These are phyloP conservation scores for Clarireedia homoeocarpa DNA, from an alignment of 2,329 filamentous ascomycete genomes.

Conservation along the genomic window DNA sequence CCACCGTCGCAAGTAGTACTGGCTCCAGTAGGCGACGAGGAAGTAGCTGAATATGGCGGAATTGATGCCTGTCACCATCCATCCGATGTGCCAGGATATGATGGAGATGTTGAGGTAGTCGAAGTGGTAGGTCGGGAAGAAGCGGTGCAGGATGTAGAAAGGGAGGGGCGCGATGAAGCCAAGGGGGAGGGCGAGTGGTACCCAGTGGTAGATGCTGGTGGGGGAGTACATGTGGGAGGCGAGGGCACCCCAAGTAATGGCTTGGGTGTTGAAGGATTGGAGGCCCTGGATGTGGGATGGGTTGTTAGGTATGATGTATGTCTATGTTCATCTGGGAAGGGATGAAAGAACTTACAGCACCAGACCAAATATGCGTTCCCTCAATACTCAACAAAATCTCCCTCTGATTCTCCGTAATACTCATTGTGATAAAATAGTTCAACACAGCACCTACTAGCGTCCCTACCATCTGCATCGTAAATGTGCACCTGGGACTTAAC, in stretches of 20 bases:
- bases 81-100: conserved; percentile 54
- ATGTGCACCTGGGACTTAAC: conserved; percentile 30
- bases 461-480: conserved; percentile 35
- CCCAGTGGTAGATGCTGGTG: conserved; percentile 50
- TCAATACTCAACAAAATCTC: conserved; percentile 53
- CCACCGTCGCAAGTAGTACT: conserved; percentile 54
- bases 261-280: conserved; percentile 56
- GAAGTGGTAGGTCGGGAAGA: conserved; percentile 51
- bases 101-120: conserved; percentile 61
- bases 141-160: conserved; percentile 46
- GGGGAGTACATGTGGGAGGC: conserved; percentile 60
- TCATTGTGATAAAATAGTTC: conserved; percentile 53
- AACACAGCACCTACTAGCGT: conserved; percentile 35
- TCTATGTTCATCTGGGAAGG: background rate
- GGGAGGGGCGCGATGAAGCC: conserved; percentile 54
- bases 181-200: conserved; percentile 68
- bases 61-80: conserved; percentile 59
- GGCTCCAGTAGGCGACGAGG: conserved; percentile 57
- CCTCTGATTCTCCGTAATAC: conserved; percentile 58
- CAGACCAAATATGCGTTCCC: conserved; percentile 54
- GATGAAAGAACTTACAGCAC: conserved; percentile 25
- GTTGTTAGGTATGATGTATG: background rate
- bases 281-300: conserved; percentile 11
- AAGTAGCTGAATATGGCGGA: conserved; percentile 66
- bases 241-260: conserved; percentile 61